A percentile compares a stretch with the other conserved stretches of the same genome.
Conservation (phyloP, 2,329 filamentous ascomycete species). For the Alternaria sp. region DNA sequence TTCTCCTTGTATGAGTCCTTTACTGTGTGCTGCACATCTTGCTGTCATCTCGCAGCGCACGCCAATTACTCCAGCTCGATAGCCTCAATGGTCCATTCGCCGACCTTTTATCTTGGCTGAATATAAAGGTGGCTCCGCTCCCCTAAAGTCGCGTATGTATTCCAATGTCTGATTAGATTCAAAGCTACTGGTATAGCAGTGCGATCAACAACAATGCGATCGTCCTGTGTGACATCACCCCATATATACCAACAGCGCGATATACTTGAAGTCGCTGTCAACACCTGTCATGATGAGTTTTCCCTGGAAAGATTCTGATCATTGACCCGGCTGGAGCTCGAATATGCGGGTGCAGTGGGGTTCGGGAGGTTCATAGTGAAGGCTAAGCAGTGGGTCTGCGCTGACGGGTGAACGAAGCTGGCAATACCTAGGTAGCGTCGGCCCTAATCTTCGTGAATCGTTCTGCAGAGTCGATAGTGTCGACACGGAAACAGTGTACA, state of each 20-base stretch:
- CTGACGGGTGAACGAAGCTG: not conserved
- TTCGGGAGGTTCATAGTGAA: not conserved
- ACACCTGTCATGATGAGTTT: too few relatives aligned
- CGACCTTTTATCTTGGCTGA: not conserved
- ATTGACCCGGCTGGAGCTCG: not conserved
- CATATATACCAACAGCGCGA: too few relatives aligned
- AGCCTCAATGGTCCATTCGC: not conserved
- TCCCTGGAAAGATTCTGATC: too few relatives aligned
- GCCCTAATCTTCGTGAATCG: not conserved
- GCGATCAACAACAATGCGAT: too few relatives aligned
- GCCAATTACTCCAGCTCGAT: not conserved
- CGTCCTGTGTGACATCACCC: too few relatives aligned
- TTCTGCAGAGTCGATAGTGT: not conserved
- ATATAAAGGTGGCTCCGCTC: too few relatives aligned
- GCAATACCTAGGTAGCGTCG: not conserved
- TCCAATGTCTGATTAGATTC: not conserved
- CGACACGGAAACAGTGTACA: not conserved
- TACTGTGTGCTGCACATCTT: too few relatives aligned
- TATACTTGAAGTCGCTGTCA: too few relatives aligned
- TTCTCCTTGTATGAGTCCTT: not conserved
- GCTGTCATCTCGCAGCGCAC: too few relatives aligned
- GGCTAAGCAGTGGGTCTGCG: not conserved
- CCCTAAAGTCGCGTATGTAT: not conserved
- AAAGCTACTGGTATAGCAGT: too few relatives aligned
- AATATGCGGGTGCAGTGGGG: conserved; percentile 1